phyloP scores from a whole-genome alignment of 306 rosid species.

The Fragaria iinumae region DNA sequence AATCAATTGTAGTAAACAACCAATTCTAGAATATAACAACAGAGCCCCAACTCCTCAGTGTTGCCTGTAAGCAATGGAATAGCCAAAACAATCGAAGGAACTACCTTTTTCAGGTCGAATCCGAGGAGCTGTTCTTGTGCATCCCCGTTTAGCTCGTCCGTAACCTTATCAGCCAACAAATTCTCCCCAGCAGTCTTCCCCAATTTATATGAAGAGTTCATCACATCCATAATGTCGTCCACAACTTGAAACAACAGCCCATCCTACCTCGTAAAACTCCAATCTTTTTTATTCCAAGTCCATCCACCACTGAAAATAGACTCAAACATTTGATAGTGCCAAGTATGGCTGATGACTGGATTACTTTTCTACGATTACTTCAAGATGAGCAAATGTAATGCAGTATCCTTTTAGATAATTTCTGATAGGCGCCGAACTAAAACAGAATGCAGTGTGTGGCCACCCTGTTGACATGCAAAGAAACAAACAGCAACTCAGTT shows the following conservation, averaged over 20 bases:
- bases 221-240: constrained; percentile 75
- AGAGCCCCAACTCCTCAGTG: constrained; percentile 10
- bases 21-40: not conserved
- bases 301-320: constrained; percentile 53
- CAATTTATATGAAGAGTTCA: constrained; percentile 58
- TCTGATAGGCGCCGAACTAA: constrained; percentile 48
- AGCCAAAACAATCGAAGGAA: constrained; percentile 58
- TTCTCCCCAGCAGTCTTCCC: constrained; percentile 87
- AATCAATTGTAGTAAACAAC: not conserved
- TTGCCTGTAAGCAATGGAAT: constrained; percentile 31
- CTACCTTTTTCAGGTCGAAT: constrained; percentile 45
- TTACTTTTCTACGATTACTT: not conserved
- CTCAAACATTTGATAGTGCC: too few relatives aligned
- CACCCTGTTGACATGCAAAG: constrained; percentile 51
- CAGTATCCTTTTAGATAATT: constrained; percentile 24
- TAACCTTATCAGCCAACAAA: constrained; percentile 62
- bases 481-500: constrained; percentile 9
- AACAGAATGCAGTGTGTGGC: constrained; percentile 74
- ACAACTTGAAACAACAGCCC: constrained; percentile 77
- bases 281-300: constrained; percentile 46
- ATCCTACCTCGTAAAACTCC: constrained; percentile 46
- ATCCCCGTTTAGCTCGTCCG: constrained; percentile 34
- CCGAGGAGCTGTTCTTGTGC: constrained; percentile 52
- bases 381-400: not conserved
- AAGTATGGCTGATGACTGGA: too few relatives aligned